Percentiles rank a stretch among this genome's conserved stretches.
These are phyloP conservation scores for Balansia obtecta DNA, from an alignment of 2,329 filamentous ascomycete species.

Conservation along the genomic window DNA sequence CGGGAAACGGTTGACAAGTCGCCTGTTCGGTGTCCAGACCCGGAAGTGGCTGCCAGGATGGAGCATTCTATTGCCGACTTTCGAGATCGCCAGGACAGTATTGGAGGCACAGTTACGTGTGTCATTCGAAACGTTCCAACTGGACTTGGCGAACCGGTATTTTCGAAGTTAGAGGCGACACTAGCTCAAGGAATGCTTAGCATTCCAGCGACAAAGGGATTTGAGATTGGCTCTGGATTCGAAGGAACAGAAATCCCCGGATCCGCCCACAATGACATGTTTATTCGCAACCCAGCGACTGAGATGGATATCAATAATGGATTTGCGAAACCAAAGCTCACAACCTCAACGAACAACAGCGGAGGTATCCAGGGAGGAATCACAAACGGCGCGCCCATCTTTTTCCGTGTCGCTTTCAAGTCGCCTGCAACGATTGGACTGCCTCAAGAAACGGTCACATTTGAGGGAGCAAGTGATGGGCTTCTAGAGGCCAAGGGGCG, in stretches of 20 bases:
- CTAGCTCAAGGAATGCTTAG: conserved; percentile 90
- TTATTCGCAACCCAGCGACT: conserved; percentile 24
- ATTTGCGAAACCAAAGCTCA: conserved; percentile 47
- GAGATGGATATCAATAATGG: conserved; percentile 33
- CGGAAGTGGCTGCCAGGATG: conserved; percentile 55
- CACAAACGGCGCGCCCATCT: conserved; percentile 84
- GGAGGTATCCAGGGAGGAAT: conserved; percentile 95
- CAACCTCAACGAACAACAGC: conserved; percentile 87
- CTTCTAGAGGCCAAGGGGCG: conserved; percentile 81
- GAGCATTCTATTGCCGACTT: conserved; percentile 65
- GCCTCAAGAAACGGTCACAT: conserved; percentile 72
- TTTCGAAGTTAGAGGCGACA: conserved; percentile 88
- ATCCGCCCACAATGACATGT: conserved; percentile 79
- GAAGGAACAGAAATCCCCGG: conserved; percentile 75
- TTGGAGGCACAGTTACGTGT: conserved; percentile 89
- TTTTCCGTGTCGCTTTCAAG: conserved; percentile 93
- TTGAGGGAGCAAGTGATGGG: conserved; percentile 58
- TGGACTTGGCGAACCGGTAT: conserved; percentile 85
- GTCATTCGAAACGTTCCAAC: conserved; percentile 77
- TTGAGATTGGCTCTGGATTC: conserved; percentile 92
- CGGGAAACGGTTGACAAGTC: conserved; percentile 69
- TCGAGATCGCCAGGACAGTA: conserved; percentile 71
- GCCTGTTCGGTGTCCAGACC: conserved; percentile 76
- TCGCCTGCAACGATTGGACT: conserved; percentile 86
- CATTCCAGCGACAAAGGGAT: conserved; percentile 90